A percentile compares a stretch with the other conserved stretches of the same genome.
These are phyloP conservation scores for Sclerotinia minor DNA, from an alignment of 2,329 filamentous ascomycete species.

Conservation along the genomic window DNA sequence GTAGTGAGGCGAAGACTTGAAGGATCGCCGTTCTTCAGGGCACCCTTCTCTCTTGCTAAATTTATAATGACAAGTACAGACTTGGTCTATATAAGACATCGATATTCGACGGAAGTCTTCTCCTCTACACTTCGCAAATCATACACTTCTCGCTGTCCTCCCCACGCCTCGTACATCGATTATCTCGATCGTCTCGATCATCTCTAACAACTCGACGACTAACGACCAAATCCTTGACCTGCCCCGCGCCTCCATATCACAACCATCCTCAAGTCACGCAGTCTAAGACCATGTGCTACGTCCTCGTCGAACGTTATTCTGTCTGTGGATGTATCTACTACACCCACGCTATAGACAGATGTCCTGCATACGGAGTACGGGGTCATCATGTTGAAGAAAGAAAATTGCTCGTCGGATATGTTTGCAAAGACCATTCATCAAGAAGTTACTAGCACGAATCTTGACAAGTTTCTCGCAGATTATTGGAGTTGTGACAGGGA, in stretches of 20 bases:
- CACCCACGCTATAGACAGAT: slow-evolving; percentile 67
- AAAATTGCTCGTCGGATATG: slow-evolving; percentile 69
- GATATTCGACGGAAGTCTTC: not conserved
- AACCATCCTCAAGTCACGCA: not conserved
- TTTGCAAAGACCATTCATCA: slow-evolving; percentile 46
- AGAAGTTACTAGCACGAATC: not conserved
- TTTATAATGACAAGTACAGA: slow-evolving; percentile 37
- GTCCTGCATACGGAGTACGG: slow-evolving; percentile 59
- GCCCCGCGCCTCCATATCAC: not conserved
- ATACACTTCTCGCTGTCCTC: not conserved
- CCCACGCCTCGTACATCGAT: not conserved
- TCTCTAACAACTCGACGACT: not conserved
- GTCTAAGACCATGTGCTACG: slow-evolving; percentile 61
- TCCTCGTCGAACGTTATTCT: slow-evolving; percentile 67
- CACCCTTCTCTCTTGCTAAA: slow-evolving; percentile 31
- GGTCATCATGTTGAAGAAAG: slow-evolving; percentile 64
- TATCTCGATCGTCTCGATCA: not conserved
- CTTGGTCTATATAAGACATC: slow-evolving; percentile 14
- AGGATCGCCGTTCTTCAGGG: slow-evolving; percentile 12
- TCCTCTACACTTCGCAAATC: not conserved
- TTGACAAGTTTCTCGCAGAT: not conserved
- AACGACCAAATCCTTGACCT: not conserved
- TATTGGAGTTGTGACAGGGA: too few relatives aligned
- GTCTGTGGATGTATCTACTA: slow-evolving; percentile 71
- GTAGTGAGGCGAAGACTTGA: slow-evolving; percentile 21